Evolutionary conservation across 495 filamentous ascomycete genomes (phyloP).

Genomic region (Hypoxylon trugodes): DNA sequence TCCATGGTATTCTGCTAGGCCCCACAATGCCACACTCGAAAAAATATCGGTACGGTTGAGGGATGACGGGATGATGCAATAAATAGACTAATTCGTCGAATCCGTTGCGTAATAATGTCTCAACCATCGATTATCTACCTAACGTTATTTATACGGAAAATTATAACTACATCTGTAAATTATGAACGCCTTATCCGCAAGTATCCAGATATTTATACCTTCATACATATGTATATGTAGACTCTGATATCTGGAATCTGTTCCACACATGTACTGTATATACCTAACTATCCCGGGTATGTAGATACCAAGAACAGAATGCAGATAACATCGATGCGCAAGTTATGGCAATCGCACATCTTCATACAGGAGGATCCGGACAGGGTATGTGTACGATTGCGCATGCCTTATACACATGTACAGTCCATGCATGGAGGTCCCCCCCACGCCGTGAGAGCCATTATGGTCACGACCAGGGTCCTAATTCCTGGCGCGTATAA

Average conservation of each 20-base stretch:
- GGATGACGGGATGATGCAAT: constrained; percentile 31
- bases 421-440: background rate
- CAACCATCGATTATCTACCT: background rate
- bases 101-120: constrained; percentile 34
- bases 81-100: constrained; percentile 37
- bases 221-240: too few relatives aligned
- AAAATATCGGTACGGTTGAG: constrained; percentile 6
- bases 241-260: too few relatives aligned
- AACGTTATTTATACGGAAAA: too few relatives aligned
- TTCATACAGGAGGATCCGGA: background rate
- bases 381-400: background rate
- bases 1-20: background rate
- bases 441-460: background rate
- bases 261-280: too few relatives aligned
- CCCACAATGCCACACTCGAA: background rate
- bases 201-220: too few relatives aligned
- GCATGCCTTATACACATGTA: background rate
- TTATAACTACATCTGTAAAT: too few relatives aligned
- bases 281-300: too few relatives aligned
- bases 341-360: background rate
- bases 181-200: too few relatives aligned
- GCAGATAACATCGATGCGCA: background rate
- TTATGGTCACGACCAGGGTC: too few relatives aligned
- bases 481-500: too few relatives aligned
- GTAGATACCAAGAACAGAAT: background rate